These are phyloP conservation scores for Mucor circinelloides DNA, from an alignment of 371 early-diverging fungal species.

Conservation along the genomic window DNA sequence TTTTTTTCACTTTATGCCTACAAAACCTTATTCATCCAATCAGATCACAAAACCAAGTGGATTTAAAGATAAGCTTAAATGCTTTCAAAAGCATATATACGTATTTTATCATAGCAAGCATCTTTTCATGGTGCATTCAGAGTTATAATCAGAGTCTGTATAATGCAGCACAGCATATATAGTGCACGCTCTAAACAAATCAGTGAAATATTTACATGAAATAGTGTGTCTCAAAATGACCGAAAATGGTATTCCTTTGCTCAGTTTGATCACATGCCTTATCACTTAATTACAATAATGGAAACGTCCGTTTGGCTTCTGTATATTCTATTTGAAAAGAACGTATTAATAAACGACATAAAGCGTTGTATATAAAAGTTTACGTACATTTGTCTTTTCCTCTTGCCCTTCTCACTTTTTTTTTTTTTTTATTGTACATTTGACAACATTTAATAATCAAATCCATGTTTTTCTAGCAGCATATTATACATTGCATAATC, in stretches of 20 bases:
- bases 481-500: neutral
- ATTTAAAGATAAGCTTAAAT: neutral
- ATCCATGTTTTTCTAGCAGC: neutral
- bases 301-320: conserved; percentile 5
- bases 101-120: too few relatives aligned
- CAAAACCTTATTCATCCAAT: neutral
- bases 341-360: neutral
- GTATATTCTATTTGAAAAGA: neutral
- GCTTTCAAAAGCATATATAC: neutral
- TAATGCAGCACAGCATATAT: too few relatives aligned
- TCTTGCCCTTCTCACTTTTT: neutral
- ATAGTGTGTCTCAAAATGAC: neutral
- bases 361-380: neutral
- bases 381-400: neutral
- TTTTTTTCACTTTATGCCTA: neutral
- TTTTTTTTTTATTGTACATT: neutral
- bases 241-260: neutral
- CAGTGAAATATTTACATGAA: neutral
- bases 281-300: neutral
- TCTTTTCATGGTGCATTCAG: too few relatives aligned
- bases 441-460: neutral
- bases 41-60: neutral
- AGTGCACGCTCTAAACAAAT: too few relatives aligned
- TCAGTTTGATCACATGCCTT: conserved; percentile 1
- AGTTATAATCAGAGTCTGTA: too few relatives aligned